Evolutionary conservation across 257 asterid species (phyloP).

Genomic region (Penstemon barbatus): DNA sequence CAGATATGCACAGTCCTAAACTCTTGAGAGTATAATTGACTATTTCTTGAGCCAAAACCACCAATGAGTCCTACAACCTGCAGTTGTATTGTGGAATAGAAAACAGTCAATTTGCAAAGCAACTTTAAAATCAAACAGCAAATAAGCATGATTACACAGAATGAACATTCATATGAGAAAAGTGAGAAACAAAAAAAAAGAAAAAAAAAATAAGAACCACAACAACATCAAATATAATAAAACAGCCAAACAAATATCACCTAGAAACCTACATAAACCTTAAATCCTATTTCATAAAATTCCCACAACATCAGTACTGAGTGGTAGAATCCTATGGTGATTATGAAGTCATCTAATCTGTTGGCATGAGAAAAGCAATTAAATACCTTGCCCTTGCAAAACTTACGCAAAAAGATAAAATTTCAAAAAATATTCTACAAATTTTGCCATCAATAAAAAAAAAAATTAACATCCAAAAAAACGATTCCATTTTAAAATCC

Average conservation of each 20-base stretch:
- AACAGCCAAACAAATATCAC: too few species aligned
- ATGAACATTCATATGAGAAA: not conserved
- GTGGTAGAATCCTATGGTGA: not conserved
- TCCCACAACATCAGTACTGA: too few species aligned
- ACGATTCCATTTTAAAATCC: slow-evolving; percentile 11
- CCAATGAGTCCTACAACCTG: slow-evolving; percentile 68
- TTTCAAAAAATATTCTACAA: not conserved
- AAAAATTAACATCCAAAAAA: not conserved
- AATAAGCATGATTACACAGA: slow-evolving; percentile 2
- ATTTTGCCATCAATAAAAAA: not conserved
- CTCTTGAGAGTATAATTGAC: slow-evolving; percentile 36
- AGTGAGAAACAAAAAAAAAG: not conserved
- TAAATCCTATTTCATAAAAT: too few species aligned
- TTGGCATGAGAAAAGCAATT: not conserved
- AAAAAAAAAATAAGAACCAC: not conserved
- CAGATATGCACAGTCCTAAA: slow-evolving; percentile 40
- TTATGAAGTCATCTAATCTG: not conserved
- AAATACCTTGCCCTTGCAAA: not conserved
- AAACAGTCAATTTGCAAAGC: slow-evolving; percentile 48
- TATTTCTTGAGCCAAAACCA: too few species aligned
- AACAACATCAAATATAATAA: too few species aligned
- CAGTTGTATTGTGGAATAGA: slow-evolving; percentile 60
- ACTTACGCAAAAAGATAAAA: not conserved
- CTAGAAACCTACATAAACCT: not conserved
- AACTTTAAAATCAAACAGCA: slow-evolving; percentile 25